A percentile compares a stretch with the other conserved stretches of the same genome.
Evolutionary conservation across 108 stramenopile species (phyloP).

Genomic region (Skeletonema grethae): DNA sequence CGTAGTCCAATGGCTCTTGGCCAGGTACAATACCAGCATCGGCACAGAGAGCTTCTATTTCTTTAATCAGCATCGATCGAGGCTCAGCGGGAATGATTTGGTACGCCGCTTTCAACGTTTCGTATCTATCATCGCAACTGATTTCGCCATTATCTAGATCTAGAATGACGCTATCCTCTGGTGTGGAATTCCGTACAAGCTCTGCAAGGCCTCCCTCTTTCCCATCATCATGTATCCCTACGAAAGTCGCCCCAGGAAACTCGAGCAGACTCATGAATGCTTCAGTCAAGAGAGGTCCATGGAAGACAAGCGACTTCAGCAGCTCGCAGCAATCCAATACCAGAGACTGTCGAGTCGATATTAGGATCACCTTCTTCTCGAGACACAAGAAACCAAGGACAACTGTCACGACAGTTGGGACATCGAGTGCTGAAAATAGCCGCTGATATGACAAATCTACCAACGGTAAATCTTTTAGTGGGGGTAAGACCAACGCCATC

Average conservation of each 20-base stretch:
- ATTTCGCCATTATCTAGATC: constrained; percentile 81
- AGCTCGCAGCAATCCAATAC: constrained; percentile 86
- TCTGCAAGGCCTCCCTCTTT: constrained; percentile 65
- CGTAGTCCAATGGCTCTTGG: constrained; percentile 76
- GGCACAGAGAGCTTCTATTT: constrained; percentile 79
- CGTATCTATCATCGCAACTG: constrained; percentile 65
- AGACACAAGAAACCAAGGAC: constrained; percentile 81
- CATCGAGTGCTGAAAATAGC: constrained; percentile 78
- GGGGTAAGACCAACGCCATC: constrained; percentile 75
- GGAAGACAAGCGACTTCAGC: constrained; percentile 77
- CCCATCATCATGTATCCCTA: constrained; percentile 85
- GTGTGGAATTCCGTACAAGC: constrained; percentile 58
- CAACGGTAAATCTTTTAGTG: constrained; percentile 57
- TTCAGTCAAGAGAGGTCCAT: constrained; percentile 83
- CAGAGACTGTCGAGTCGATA: constrained; percentile 78
- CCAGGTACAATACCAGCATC: constrained; percentile 83
- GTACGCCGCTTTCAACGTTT: constrained; percentile 72
- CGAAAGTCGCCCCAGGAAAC: constrained; percentile 87
- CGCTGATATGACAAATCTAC: constrained; percentile 75
- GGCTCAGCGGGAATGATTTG: constrained; percentile 72
- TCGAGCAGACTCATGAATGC: constrained; percentile 84
- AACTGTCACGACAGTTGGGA: constrained; percentile 83
- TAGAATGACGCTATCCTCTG: constrained; percentile 85
- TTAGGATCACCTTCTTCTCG: constrained; percentile 84
- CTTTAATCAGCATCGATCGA: constrained; percentile 69